Evolutionary conservation across 805 yeast species (phyloP).

Genomic region (Brettanomyces anomalus): DNA sequence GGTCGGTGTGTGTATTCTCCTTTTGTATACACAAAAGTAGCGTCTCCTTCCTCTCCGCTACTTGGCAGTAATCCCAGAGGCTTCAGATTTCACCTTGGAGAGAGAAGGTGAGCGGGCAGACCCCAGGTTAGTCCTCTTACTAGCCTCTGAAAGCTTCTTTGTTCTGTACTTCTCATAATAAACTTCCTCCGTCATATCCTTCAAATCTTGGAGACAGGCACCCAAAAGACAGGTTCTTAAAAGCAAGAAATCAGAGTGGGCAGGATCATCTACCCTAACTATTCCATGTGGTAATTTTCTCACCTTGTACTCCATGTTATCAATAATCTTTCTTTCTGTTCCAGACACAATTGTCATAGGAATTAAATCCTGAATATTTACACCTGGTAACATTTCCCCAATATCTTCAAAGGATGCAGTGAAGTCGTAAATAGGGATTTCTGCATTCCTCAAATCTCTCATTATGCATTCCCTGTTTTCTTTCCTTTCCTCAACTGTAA

Average conservation of each 20-base stretch:
- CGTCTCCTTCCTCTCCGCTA: too few relatives aligned
- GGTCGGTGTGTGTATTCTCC: too few relatives aligned
- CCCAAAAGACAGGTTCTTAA: slow-evolving; percentile 69
- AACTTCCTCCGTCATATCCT: slow-evolving; percentile 63
- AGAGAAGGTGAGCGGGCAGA: too few relatives aligned
- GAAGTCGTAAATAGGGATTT: slow-evolving; percentile 23
- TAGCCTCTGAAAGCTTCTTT: slow-evolving; percentile 23
- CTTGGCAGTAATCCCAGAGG: too few relatives aligned
- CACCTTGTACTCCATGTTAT: slow-evolving; percentile 67
- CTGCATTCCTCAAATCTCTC: slow-evolving; percentile 28
- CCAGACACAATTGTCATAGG: slow-evolving; percentile 95
- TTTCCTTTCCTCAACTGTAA: slow-evolving; percentile 43
- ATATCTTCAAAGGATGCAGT: slow-evolving; percentile 22
- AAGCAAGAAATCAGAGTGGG: slow-evolving; percentile 70
- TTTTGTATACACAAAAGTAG: too few relatives aligned
- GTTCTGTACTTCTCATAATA: slow-evolving; percentile 75
- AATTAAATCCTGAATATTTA: slow-evolving; percentile 25
- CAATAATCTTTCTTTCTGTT: slow-evolving; percentile 55
- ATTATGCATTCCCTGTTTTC: slow-evolving; percentile 37
- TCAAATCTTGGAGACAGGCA: slow-evolving; percentile 72
- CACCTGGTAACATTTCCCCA: slow-evolving; percentile 11
- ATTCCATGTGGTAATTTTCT: slow-evolving; percentile 82
- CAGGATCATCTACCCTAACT: slow-evolving; percentile 74
- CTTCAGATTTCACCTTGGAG: too few relatives aligned
- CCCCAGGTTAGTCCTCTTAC: neutral